phyloP scores from a whole-genome alignment of 768 basidiomycete genomes.

The Filobasidium wieringae region DNA sequence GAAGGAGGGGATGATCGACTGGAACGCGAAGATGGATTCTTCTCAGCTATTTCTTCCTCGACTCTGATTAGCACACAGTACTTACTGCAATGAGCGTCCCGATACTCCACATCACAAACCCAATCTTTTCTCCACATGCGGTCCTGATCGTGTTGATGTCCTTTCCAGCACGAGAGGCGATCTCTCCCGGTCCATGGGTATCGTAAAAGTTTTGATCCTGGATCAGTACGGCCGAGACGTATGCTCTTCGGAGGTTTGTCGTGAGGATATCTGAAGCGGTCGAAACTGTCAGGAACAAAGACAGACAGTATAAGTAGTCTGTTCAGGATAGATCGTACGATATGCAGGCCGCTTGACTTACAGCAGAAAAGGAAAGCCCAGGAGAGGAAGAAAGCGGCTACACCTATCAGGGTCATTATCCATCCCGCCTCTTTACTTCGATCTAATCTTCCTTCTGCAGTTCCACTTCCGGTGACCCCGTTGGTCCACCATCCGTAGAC shows the following conservation, averaged over 20 bases:
- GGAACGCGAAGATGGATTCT: background rate
- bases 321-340: background rate
- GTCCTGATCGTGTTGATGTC: conserved; percentile 68
- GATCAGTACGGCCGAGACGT: conserved; percentile 22
- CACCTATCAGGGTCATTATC: conserved; percentile 24
- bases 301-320: background rate
- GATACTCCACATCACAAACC: conserved; percentile 40
- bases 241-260: conserved; percentile 18
- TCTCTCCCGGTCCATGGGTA: conserved; percentile 83
- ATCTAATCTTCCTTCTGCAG: conserved; percentile 3
- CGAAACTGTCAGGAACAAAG: conserved; percentile 12
- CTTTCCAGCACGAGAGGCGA: conserved; percentile 67
- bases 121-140: conserved; percentile 80
- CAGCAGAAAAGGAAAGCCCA: conserved; percentile 19
- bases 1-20: conserved; percentile 46
- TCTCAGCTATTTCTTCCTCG: background rate
- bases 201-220: conserved; percentile 61
- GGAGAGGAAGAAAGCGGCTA: conserved; percentile 15
- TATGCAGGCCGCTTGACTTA: conserved; percentile 7
- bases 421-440: conserved; percentile 19
- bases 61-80: background rate
- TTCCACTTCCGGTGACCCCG: conserved; percentile 7
- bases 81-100: conserved; percentile 56
- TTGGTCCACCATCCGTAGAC: conserved; percentile 28
- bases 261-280: conserved; percentile 20